Base-by-base conservation (phyloP, 495 filamentous ascomycete species). In the Penicillium tannophilum region DNA sequence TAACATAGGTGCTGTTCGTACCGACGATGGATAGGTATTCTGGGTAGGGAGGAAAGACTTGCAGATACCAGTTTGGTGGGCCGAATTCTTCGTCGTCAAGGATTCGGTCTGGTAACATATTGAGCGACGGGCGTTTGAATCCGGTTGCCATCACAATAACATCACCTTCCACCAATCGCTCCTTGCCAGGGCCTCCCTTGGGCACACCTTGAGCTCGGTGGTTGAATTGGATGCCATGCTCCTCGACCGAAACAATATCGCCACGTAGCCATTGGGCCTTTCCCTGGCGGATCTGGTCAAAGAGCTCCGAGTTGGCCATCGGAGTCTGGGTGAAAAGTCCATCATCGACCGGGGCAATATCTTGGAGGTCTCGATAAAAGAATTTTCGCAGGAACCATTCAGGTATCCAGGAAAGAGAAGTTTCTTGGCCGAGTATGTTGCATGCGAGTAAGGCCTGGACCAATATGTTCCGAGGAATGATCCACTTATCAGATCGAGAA, bases 61-160 rank as follows among this genome's bases (percentile, higher is more conserved):
- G 89, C 1, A 93, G 79, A 62, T 93, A 96, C 91, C 91, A 94
- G 67, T 90, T 92, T 1, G 91, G 91, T 7, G 90, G 89, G 6
- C 74, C 75, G 66, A 36, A 36, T 4, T 93, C 93, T 4, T 87
- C 83, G 54, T 88, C 79, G 20, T 85, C 73, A 69, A 92, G 93
- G 52, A 79, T 85, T 10, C 88, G 80, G 2, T 85, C 74, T 0
- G 91, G 91, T 3, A 96, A 76, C 70, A 95, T 93, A 7, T 69
- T 72, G 11, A 96, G 79, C 12, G 82, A 80, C 0, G 91, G 91
- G 6, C 90, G 82, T 44, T 88, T 79, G 71, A 84, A 94, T 4
- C 91, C 91, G 1, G 91, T 96, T 1, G 91, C 91, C 84, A 93
- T 87, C 43, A 93, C 86, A 30, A 91, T 84, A 11, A 94, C 83